phyloP scores from a whole-genome alignment of 2,329 filamentous ascomycete species.

The Colletotrichum magnum region DNA sequence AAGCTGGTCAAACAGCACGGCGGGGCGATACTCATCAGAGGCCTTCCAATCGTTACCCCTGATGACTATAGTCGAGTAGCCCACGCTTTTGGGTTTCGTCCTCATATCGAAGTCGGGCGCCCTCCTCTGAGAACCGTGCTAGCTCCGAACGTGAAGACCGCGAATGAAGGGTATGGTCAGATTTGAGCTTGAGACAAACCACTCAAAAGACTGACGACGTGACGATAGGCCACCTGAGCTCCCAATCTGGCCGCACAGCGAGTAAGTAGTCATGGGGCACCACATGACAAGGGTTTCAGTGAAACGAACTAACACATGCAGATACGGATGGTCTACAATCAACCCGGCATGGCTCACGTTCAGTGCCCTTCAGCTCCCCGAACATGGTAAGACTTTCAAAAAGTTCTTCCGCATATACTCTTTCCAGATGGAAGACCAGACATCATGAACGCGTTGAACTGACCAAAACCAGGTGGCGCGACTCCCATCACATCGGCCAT shows the following conservation, averaged over 20 bases:
- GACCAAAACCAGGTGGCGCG: slow-evolving; percentile 47
- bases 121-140: slow-evolving; percentile 50
- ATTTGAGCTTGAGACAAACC: neutral
- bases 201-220: neutral
- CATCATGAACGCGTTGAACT: neutral
- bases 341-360: slow-evolving; percentile 55
- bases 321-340: slow-evolving; percentile 54
- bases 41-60: slow-evolving; percentile 48
- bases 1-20: slow-evolving; percentile 47
- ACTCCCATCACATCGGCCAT: slow-evolving; percentile 52
- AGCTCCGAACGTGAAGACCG: slow-evolving; percentile 53
- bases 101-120: slow-evolving; percentile 52
- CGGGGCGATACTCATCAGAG: slow-evolving; percentile 51
- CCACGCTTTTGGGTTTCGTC: slow-evolving; percentile 51
- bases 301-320: neutral
- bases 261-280: slow-evolving; percentile 33
- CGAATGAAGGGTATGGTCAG: slow-evolving; percentile 50
- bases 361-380: slow-evolving; percentile 42
- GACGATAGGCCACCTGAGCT: slow-evolving; percentile 48
- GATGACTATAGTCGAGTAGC: slow-evolving; percentile 52
- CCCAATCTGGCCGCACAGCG: slow-evolving; percentile 56
- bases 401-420: neutral
- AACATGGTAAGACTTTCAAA: slow-evolving; percentile 47
- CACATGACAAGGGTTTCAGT: neutral
- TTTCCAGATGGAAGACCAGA: neutral